These are phyloP conservation scores for Lipomyces sp. DNA, from an alignment of 805 yeast genomes.

Conservation along the genomic window DNA sequence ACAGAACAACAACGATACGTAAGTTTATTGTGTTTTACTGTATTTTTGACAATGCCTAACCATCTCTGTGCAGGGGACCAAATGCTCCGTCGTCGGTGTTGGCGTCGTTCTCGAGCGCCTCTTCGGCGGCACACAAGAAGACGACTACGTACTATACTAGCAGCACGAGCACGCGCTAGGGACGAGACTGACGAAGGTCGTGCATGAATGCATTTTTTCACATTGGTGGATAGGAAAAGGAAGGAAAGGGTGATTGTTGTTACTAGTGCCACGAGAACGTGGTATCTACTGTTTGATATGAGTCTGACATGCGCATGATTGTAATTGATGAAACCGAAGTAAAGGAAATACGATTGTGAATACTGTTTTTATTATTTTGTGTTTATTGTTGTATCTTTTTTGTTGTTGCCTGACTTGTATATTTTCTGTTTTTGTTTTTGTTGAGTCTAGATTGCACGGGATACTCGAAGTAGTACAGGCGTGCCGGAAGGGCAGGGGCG, in stretches of 20 bases:
- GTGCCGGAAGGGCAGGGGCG: too few species aligned
- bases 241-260: background rate
- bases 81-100: conserved; percentile 47
- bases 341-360: too few species aligned
- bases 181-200: too few species aligned
- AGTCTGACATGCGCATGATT: background rate
- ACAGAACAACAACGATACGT: conserved; percentile 75
- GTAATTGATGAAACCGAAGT: background rate
- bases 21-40: background rate
- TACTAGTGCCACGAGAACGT: background rate
- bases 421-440: too few species aligned
- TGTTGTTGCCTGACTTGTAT: too few species aligned
- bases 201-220: background rate
- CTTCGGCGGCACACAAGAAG: conserved; percentile 20
- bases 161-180: background rate
- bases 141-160: background rate
- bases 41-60: background rate
- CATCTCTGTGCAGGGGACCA: conserved; percentile 40
- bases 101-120: conserved; percentile 36
- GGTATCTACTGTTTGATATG: background rate
- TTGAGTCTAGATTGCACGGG: too few species aligned
- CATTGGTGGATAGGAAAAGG: background rate
- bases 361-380: background rate
- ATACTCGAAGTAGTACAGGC: too few species aligned
- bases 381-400: background rate